Evolutionary conservation across 371 early-diverging fungal species (phyloP).

Genomic region (Saksenaea vasiformis): DNA sequence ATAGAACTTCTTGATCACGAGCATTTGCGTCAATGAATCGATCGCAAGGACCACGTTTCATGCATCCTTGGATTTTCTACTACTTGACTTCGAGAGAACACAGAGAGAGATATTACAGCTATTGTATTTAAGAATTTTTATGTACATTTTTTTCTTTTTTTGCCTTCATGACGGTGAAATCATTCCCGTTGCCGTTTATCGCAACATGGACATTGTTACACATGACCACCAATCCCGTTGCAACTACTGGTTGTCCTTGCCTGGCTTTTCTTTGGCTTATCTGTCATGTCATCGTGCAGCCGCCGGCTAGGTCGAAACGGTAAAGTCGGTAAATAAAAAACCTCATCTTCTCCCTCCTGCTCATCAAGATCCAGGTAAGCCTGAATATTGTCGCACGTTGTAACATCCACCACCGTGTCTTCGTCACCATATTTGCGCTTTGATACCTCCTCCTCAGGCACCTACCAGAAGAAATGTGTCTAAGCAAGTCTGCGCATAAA

Average conservation of each 20-base stretch:
- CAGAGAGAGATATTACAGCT: background rate
- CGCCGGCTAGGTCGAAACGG: constrained; percentile 3
- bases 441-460: constrained; percentile 53
- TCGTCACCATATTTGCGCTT: constrained; percentile 55
- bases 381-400: constrained; percentile 64
- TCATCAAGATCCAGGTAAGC: constrained; percentile 68
- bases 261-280: background rate
- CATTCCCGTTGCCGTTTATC: background rate
- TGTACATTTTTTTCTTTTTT: background rate
- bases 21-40: background rate
- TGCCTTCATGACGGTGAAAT: background rate
- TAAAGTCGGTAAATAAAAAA: constrained; percentile 34
- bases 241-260: background rate
- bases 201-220: background rate
- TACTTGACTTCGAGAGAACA: background rate
- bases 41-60: background rate
- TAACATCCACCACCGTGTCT: constrained; percentile 61
- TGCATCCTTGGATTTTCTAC: background rate
- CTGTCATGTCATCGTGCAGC: constrained; percentile 7
- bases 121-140: background rate
- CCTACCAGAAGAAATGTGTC: constrained; percentile 23
- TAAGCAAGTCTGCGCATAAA: background rate
- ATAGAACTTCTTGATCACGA: background rate
- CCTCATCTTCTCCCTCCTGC: constrained; percentile 54
- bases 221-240: background rate